Conservation (phyloP, 345 rosid genomes). For the Anacardium occidentale region DNA sequence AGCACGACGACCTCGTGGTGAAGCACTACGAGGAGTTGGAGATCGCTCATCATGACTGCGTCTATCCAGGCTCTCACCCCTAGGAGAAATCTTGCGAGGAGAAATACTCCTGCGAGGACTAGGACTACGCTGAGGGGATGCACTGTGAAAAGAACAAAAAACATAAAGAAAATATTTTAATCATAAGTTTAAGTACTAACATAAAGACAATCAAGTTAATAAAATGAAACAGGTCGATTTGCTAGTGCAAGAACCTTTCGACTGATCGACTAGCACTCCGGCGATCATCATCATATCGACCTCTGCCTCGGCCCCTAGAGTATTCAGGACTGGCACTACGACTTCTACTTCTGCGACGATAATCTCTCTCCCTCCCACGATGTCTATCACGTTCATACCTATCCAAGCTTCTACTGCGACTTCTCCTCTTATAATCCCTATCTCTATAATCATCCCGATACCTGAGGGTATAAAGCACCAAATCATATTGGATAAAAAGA, state of each 20-base stretch:
- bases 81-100: slow-evolving; percentile 39
- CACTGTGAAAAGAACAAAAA: slow-evolving; percentile 29
- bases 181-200: neutral
- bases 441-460: slow-evolving; percentile 41
- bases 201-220: neutral
- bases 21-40: slow-evolving; percentile 43
- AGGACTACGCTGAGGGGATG: slow-evolving; percentile 50
- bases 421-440: slow-evolving; percentile 46
- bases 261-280: slow-evolving; percentile 50
- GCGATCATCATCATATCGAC: slow-evolving; percentile 48
- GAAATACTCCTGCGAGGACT: slow-evolving; percentile 35
- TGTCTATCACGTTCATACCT: slow-evolving; percentile 48
- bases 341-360: slow-evolving; percentile 54
- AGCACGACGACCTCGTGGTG: slow-evolving; percentile 39
- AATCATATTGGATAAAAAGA: neutral
- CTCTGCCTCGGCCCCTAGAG: slow-evolving; percentile 46
- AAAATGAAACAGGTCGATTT: neutral
- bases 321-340: slow-evolving; percentile 55
- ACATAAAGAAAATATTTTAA: neutral
- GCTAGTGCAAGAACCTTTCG: slow-evolving; percentile 36
- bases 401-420: slow-evolving; percentile 56
- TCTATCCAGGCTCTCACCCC: slow-evolving; percentile 41
- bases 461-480: slow-evolving; percentile 21
- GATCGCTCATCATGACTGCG: slow-evolving; percentile 36
- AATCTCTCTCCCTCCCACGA: slow-evolving; percentile 52